phyloP scores from a whole-genome alignment of 805 yeast genomes.

The Yarrowia porcina region DNA sequence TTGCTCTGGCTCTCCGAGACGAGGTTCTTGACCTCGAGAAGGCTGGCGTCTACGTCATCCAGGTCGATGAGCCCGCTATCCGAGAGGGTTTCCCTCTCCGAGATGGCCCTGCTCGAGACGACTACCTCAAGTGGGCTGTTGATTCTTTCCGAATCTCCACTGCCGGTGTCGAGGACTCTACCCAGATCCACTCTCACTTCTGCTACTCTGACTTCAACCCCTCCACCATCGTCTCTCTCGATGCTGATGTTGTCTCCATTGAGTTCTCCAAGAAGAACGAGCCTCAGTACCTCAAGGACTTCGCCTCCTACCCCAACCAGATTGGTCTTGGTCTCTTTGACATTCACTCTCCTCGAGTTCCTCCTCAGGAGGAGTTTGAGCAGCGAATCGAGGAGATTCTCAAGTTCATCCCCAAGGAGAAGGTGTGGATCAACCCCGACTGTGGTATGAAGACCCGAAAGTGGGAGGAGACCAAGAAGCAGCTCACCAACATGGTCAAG shows the following conservation, averaged over 20 bases:
- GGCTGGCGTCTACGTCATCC: constrained; percentile 96
- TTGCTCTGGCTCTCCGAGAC: constrained; percentile 96
- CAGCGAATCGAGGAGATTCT: constrained; percentile 89
- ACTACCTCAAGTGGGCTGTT: constrained; percentile 98
- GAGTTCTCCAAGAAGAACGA: constrained; percentile 99
- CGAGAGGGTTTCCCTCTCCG: constrained; percentile 99
- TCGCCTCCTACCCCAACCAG: constrained; percentile 98
- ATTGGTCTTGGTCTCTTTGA: constrained; percentile 99
- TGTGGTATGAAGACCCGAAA: constrained; percentile 99
- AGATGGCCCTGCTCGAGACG: constrained; percentile 94
- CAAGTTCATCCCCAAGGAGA: constrained; percentile 95
- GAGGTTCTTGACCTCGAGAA: constrained; percentile 98
- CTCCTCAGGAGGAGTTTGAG: constrained; percentile 95
- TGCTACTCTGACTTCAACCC: constrained; percentile 99
- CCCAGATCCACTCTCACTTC: constrained; percentile 99
- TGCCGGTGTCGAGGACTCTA: constrained; percentile 89
- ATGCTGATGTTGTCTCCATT: constrained; percentile 98
- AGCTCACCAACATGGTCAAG: constrained; percentile 97
- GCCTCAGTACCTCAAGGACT: constrained; percentile 96
- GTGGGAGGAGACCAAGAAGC: constrained; percentile 95
- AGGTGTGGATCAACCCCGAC: constrained; percentile 99
- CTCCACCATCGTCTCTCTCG: constrained; percentile 98
- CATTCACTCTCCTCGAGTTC: constrained; percentile 99
- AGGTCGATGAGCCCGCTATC: constrained; percentile 99
- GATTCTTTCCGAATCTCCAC: constrained; percentile 99